phyloP scores from a whole-genome alignment of 2,329 filamentous ascomycete genomes.

The Colletotrichum melonis region DNA sequence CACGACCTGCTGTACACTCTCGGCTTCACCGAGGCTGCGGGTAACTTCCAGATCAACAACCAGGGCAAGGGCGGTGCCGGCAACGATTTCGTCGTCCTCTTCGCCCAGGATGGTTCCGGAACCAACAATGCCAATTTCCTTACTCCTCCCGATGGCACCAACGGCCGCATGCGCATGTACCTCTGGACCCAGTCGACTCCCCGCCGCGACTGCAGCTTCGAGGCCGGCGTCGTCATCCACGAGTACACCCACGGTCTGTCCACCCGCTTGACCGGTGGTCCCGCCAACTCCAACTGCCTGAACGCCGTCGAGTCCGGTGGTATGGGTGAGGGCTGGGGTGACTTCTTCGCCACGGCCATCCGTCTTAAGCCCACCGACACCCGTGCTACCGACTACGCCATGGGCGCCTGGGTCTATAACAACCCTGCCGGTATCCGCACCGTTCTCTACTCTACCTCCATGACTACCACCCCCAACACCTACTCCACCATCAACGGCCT shows the following conservation, averaged over 20 bases:
- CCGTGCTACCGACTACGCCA: slow-evolving; percentile 56
- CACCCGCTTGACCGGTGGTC: slow-evolving; percentile 69
- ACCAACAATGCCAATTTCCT: slow-evolving; percentile 65
- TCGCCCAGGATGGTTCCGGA: slow-evolving; percentile 60
- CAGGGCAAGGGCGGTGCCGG: slow-evolving; percentile 58
- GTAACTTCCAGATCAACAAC: slow-evolving; percentile 66
- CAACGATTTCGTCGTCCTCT: slow-evolving; percentile 61
- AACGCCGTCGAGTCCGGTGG: slow-evolving; percentile 60
- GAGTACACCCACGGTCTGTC: slow-evolving; percentile 68
- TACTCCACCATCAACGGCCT: slow-evolving; percentile 57
- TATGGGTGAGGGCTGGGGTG: slow-evolving; percentile 70
- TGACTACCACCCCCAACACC: slow-evolving; percentile 60
- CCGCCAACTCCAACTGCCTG: slow-evolving; percentile 63
- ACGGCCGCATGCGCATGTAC: slow-evolving; percentile 65
- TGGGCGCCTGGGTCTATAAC: slow-evolving; percentile 63
- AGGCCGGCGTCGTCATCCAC: slow-evolving; percentile 70
- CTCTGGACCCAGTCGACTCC: slow-evolving; percentile 62
- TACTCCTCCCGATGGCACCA: slow-evolving; percentile 57
- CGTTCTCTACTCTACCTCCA: slow-evolving; percentile 63
- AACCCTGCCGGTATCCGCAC: slow-evolving; percentile 57
- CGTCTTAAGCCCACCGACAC: slow-evolving; percentile 59
- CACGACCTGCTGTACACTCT: slow-evolving; percentile 65
- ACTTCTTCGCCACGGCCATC: slow-evolving; percentile 65
- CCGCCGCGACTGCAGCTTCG: slow-evolving; percentile 66
- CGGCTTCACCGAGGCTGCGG: slow-evolving; percentile 64